Conservation (phyloP, 2,329 filamentous ascomycete genomes). For the Ophiocordyceps australis region DNA sequence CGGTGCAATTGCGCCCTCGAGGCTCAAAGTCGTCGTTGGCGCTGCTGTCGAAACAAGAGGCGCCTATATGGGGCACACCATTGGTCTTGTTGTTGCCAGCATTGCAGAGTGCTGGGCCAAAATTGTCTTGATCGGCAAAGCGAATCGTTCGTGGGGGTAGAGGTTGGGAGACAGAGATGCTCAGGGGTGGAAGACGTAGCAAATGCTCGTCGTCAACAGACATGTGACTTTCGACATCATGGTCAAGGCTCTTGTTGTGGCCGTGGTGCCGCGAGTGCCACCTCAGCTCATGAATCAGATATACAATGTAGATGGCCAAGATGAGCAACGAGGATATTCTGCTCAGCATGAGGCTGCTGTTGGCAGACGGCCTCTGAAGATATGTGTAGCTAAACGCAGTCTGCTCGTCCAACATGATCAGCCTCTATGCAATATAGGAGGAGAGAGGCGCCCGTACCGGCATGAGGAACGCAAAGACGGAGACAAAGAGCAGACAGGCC, state of each 20-base stretch:
- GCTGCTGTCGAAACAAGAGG: neutral
- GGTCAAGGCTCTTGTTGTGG: neutral
- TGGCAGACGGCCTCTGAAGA: conserved; percentile 28
- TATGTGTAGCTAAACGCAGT: conserved; percentile 27
- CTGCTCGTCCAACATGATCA: too few relatives aligned
- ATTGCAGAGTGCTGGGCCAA: neutral
- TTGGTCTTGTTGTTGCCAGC: conserved; percentile 2
- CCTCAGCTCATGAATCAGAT: conserved; percentile 61
- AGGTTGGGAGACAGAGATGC: neutral
- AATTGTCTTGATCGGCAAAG: conserved; percentile 8
- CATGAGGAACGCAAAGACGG: conserved; percentile 18
- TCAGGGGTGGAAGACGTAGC: neutral
- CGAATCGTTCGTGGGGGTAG: conserved; percentile 10
- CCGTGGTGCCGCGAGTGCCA: conserved; percentile 19
- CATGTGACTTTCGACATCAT: conserved; percentile 1
- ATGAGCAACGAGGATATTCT: conserved; percentile 62
- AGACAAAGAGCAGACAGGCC: conserved; percentile 17
- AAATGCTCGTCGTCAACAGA: neutral
- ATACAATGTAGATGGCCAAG: conserved; percentile 52
- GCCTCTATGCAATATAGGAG: too few relatives aligned
- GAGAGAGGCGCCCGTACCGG: conserved; percentile 8
- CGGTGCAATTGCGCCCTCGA: neutral
- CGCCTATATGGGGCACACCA: conserved; percentile 1
- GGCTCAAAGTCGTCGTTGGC: conserved; percentile 3
- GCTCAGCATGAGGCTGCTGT: conserved; percentile 59